Evolutionary conservation across 129 eudicot genomes (phyloP), one percentile per base, ranked within the genome.

Genomic region (Cynara cardunculus): DNA sequence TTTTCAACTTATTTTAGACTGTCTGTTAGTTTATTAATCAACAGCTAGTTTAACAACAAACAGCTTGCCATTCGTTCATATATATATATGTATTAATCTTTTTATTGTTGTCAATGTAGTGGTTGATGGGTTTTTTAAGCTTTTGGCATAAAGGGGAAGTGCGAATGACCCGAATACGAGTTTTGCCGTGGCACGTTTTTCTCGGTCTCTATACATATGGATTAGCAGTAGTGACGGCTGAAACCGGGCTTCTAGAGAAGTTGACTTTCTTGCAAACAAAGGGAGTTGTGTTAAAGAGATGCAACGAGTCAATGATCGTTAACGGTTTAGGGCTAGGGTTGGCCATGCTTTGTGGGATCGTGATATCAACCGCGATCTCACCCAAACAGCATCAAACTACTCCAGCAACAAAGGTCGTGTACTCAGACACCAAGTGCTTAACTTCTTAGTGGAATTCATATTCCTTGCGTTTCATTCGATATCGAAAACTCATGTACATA

Each of bases 221-320:
- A 19, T 71, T 94, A 81, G 97, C 99, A 0, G 92, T 94, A 35
- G 92, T 83, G 26, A 92, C 97, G 3, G 99, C 99, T 0, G 99
- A 92, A 79, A 94, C 93, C 3, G 99, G 99, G 71, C 94, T 95
- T 46, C 91, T 95, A 18, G 96, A 95, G 81, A 95, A 95, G 86
- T 66, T 94, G 49, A 94, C 99, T 30, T 89, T 94, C 81, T 80
- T 92, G 71, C 94, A 94, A 76, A 72, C 91, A 13, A 83, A 73
- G 10, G 91, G 96, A 41, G 78, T 85, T 31, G 92, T 94, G 10
- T 78, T 78, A 73, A 94, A 85, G 80, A 90, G 78, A 5, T 80
- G 89, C 81, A 88, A 77, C 0, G 99, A 94, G 74, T 88, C 97
- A 3, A 73, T 80, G 72, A 79, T 95, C 28, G 94, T 92, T 10